Conservation (phyloP, 805 yeast genomes). For the Kuraishia piskuri region DNA sequence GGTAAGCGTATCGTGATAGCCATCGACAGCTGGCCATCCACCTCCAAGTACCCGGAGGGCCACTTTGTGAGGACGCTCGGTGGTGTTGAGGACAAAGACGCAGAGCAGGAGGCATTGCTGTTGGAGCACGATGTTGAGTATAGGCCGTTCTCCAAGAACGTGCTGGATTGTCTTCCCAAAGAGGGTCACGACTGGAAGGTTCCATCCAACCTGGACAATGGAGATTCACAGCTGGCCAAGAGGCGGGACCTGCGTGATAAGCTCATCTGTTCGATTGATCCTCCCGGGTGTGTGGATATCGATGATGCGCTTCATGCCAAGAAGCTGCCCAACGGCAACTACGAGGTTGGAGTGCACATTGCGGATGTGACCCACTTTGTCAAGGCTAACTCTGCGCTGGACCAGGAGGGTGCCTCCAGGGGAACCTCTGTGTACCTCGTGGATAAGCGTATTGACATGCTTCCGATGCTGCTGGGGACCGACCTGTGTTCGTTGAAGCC, state of each 20-base stretch:
- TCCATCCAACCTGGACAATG: constrained; percentile 52
- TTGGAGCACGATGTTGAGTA: constrained; percentile 96
- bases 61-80: constrained; percentile 90
- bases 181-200: constrained; percentile 95
- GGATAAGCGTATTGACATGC: constrained; percentile 97
- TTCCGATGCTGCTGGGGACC: constrained; percentile 91
- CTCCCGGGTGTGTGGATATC: constrained; percentile 96
- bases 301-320: constrained; percentile 96
- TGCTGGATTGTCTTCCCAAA: constrained; percentile 81
- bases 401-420: constrained; percentile 92
- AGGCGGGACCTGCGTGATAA: constrained; percentile 85
- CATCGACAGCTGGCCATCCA: constrained; percentile 85
- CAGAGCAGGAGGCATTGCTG: constrained; percentile 91
- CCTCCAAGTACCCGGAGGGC: constrained; percentile 84
- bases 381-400: constrained; percentile 84
- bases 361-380: constrained; percentile 99
- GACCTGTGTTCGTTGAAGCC: constrained; percentile 93
- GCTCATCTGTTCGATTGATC: constrained; percentile 91
- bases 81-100: constrained; percentile 81
- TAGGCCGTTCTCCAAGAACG: constrained; percentile 89
- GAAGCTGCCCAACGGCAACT: constrained; percentile 81
- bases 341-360: constrained; percentile 96
- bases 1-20: constrained; percentile 90
- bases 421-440: constrained; percentile 97
- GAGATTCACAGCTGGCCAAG: constrained; percentile 46